These are phyloP conservation scores for Pseudozyma hubeiensis DNA, from an alignment of 1,284 basidiomycete genomes.

Conservation along the genomic window DNA sequence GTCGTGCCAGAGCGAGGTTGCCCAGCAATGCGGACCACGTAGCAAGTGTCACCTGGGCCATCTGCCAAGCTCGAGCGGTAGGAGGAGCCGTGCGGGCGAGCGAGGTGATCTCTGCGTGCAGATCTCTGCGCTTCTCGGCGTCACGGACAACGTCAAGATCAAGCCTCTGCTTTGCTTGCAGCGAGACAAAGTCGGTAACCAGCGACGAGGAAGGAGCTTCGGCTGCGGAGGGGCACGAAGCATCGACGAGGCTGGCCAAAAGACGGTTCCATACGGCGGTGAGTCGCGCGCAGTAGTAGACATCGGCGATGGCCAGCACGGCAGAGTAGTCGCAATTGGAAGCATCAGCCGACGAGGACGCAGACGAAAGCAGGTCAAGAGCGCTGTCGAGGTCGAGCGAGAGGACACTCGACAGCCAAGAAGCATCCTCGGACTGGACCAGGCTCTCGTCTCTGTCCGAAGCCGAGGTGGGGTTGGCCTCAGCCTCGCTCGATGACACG, in stretches of 20 bases:
- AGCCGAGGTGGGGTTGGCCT: constrained; percentile 8
- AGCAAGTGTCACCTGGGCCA: constrained; percentile 54
- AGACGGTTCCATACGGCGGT: constrained; percentile 54
- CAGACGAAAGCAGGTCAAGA: constrained; percentile 33
- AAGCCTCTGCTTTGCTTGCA: constrained; percentile 37
- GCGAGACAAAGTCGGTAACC: constrained; percentile 21
- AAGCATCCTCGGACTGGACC: constrained; percentile 19
- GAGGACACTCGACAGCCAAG: constrained; percentile 54
- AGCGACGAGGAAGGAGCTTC: constrained; percentile 9
- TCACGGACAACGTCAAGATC: constrained; percentile 45
- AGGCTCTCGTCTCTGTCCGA: constrained; percentile 22
- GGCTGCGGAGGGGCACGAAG: constrained; percentile 41
- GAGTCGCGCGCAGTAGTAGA: constrained; percentile 52
- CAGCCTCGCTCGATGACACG: constrained; percentile 1
- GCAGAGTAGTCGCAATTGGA: constrained; percentile 39
- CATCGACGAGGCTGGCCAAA: constrained; percentile 47
- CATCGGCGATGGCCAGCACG: constrained; percentile 53
- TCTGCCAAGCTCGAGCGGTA: constrained; percentile 30
- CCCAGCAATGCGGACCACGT: constrained; percentile 56
- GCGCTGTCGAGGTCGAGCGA: constrained; percentile 51
- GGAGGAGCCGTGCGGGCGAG: constrained; percentile 49
- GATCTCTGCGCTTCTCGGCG: constrained; percentile 22
- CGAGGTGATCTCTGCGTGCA: constrained; percentile 45
- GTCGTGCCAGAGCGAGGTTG: constrained; percentile 43
- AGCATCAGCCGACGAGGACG: constrained; percentile 8